Percentiles rank a stretch among this genome's conserved stretches.
These are phyloP conservation scores for Kodamaea jinghongensis DNA, from an alignment of 805 yeast species.

Conservation along the genomic window DNA sequence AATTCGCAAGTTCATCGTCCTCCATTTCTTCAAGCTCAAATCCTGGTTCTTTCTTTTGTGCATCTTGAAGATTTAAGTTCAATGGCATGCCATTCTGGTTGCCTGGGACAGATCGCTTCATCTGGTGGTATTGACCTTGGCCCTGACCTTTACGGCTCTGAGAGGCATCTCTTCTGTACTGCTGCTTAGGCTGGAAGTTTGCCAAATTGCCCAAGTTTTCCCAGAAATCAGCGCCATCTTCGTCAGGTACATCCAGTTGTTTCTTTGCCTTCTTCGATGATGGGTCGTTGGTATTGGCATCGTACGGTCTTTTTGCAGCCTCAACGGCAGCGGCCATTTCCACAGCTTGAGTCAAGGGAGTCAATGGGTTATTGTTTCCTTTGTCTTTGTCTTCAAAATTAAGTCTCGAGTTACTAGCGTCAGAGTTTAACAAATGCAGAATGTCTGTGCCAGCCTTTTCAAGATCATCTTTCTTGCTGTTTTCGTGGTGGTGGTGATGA, in stretches of 20 bases:
- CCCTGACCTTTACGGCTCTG: not conserved
- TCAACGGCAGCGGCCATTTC: slow-evolving; percentile 37
- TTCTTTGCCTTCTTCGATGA: slow-evolving; percentile 5
- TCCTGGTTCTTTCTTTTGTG: slow-evolving; percentile 1
- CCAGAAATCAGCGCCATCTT: slow-evolving; percentile 69
- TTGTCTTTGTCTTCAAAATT: not conserved
- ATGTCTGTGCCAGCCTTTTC: slow-evolving; percentile 35
- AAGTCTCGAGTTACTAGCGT: not conserved
- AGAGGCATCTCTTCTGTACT: slow-evolving; percentile 13
- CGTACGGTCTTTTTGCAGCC: slow-evolving; percentile 12
- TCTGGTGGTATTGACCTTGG: slow-evolving; percentile 6
- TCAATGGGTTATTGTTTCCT: slow-evolving; percentile 16
- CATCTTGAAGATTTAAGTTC: not conserved
- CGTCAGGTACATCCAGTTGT: slow-evolving; percentile 27
- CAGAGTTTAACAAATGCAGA: slow-evolving; percentile 42
- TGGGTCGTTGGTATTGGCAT: slow-evolving; percentile 4
- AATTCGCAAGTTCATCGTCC: slow-evolving; percentile 33
- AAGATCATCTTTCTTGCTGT: slow-evolving; percentile 3
- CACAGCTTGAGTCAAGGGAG: slow-evolving; percentile 43
- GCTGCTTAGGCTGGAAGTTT: slow-evolving; percentile 20
- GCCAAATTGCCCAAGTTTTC: slow-evolving; percentile 62
- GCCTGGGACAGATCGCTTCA: slow-evolving; percentile 1
- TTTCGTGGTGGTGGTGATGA: slow-evolving; percentile 23
- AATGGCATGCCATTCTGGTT: not conserved
- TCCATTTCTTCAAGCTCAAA: slow-evolving; percentile 25